These are phyloP conservation scores for Dioszegia aurantiaca DNA, from an alignment of 768 basidiomycete genomes.

Conservation along the genomic window DNA sequence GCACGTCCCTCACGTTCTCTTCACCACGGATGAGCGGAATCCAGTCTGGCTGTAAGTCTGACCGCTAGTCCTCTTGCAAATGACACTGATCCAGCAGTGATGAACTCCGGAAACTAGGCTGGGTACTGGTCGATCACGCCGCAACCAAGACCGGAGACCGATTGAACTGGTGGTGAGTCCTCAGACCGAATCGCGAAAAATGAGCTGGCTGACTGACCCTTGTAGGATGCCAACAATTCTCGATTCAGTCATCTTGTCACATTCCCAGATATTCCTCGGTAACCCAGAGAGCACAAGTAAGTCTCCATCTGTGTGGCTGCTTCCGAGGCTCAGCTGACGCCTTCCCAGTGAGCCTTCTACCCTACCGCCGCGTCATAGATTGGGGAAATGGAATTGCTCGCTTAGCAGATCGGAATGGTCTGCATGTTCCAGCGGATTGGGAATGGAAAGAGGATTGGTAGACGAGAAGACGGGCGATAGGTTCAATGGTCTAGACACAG, in stretches of 20 bases:
- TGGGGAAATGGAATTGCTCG: conserved; percentile 8
- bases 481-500: too few species aligned
- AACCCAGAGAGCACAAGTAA: conserved; percentile 15
- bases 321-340: too few species aligned
- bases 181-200: background rate
- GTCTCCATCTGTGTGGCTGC: background rate
- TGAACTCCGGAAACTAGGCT: background rate
- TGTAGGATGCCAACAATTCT: conserved; percentile 17
- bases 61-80: too few species aligned
- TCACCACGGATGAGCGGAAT: conserved; percentile 18
- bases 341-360: conserved; percentile 15
- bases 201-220: background rate
- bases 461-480: too few species aligned
- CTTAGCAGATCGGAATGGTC: too few species aligned
- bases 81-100: background rate
- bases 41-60: conserved; percentile 19
- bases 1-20: conserved; percentile 12
- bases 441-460: too few species aligned
- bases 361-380: conserved; percentile 12
- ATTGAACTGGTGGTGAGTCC: conserved; percentile 15
- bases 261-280: conserved; percentile 16
- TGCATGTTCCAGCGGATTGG: too few species aligned
- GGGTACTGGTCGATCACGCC: conserved; percentile 13
- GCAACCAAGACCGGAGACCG: conserved; percentile 9
- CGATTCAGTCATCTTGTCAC: conserved; percentile 15